Percentiles rank a stretch among this genome's conserved stretches.
phyloP scores from a whole-genome alignment of 2,329 filamentous ascomycete species.

The Incumbomyces delicatus region DNA sequence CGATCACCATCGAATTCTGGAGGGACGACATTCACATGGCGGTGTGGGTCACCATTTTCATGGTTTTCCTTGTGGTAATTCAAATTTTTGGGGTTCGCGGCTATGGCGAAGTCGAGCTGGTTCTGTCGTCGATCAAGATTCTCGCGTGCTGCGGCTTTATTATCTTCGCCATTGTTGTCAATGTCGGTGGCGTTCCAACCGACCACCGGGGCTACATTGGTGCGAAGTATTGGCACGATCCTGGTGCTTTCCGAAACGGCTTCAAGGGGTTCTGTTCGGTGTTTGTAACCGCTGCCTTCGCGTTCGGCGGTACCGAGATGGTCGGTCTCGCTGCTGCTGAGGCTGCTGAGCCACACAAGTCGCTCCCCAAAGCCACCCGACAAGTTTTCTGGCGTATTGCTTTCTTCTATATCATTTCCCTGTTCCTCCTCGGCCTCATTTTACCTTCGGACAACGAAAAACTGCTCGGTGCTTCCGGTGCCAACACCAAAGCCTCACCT shows the following conservation, averaged over 20 bases:
- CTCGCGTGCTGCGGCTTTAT: constrained; percentile 73
- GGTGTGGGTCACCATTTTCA: constrained; percentile 58
- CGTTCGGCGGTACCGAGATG: constrained; percentile 54
- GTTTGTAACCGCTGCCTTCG: constrained; percentile 55
- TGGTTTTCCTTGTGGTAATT: constrained; percentile 59
- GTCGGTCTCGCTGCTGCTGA: constrained; percentile 53
- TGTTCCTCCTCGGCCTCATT: constrained; percentile 71
- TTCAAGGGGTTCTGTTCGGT: constrained; percentile 56
- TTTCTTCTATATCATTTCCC: constrained; percentile 75
- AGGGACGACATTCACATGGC: constrained; percentile 23
- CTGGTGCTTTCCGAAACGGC: constrained; percentile 62
- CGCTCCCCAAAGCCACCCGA: constrained; percentile 44
- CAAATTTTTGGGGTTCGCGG: constrained; percentile 75
- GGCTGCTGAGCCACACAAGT: constrained; percentile 52
- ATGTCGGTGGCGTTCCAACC: constrained; percentile 65
- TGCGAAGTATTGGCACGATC: constrained; percentile 62
- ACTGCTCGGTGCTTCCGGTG: constrained; percentile 52
- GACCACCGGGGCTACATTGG: constrained; percentile 63
- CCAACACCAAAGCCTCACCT: constrained; percentile 66
- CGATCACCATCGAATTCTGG: constrained; percentile 19
- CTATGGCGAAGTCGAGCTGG: constrained; percentile 74
- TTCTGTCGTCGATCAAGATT: constrained; percentile 71
- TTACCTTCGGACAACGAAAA: constrained; percentile 55
- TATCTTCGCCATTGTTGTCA: constrained; percentile 40
- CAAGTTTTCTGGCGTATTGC: constrained; percentile 78